Evolutionary conservation across 208 protist species (phyloP), one percentile per base, ranked within the genome.

Genomic region (Acanthamoeba castellanii): DNA sequence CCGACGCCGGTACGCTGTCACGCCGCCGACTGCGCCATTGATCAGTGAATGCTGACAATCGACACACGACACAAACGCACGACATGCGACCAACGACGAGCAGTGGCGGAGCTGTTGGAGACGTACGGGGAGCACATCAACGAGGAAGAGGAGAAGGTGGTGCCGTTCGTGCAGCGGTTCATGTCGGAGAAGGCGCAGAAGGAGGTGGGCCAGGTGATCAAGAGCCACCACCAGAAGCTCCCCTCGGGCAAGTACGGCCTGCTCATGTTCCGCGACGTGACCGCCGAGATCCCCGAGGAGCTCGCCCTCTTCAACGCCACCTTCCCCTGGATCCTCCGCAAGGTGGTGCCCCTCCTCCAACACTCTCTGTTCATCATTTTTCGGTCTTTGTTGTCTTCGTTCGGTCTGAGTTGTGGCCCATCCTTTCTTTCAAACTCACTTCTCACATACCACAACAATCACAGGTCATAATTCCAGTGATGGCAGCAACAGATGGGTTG

Each of bases 101-200:
- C 42, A 84, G 74, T 84, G 74, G 25, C 37, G 20, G 74, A 84
- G 74, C 42, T 84, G 74, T 30, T 84, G 74, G 45, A 1, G 8
- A 18, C 20, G 18, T 84, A 84, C 74, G 74, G 74, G 45, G 74
- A 84, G 74, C 74, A 84, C 74, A 84, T 84, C 74, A 55, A 84
- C 74, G 74, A 84, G 45, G 74, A 84, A 20, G 74, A 84, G 74
- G 37, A 45, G 25, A 52, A 45, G 74, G 74, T 84, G 34, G 74
- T 84, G 74, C 74, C 74, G 13, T 50, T 84, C 27, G 74, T 84
- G 74, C 74, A 42, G 74, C 74, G 74, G 74, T 84, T 34, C 74
- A 84, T 84, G 74, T 84, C 74, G 45, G 42, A 45, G 74, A 11
- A 84, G 74, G 74, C 74, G 22, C 74, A 84, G 74, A 84, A 84